Conservation (phyloP, 2,329 filamentous ascomycete species). For the Cladosporium sp. region DNA sequence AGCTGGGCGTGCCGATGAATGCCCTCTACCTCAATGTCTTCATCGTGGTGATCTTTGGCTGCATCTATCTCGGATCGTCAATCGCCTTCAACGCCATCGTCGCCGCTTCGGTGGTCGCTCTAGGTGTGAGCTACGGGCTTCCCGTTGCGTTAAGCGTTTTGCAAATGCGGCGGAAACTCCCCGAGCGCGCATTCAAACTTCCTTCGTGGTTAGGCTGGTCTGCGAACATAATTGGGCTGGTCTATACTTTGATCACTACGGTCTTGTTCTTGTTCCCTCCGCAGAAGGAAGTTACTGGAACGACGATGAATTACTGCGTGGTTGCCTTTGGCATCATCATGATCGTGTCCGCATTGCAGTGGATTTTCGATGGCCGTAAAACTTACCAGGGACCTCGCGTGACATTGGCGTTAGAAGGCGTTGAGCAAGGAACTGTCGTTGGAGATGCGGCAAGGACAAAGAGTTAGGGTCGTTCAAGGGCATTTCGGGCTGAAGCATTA, state of each 20-base stretch:
- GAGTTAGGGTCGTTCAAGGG: too few relatives aligned
- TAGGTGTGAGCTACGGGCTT: conserved; percentile 67
- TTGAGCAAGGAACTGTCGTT: background rate
- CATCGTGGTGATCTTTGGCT: conserved; percentile 63
- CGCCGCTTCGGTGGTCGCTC: conserved; percentile 63
- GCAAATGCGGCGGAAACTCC: conserved; percentile 59
- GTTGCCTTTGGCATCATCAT: conserved; percentile 53
- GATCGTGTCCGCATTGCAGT: conserved; percentile 50
- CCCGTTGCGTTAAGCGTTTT: conserved; percentile 63
- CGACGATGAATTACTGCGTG: conserved; percentile 60
- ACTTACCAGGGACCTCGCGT: conserved; percentile 47
- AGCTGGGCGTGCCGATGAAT: conserved; percentile 62
- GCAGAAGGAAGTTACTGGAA: conserved; percentile 54
- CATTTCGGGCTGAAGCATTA: too few relatives aligned
- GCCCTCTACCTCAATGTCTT: conserved; percentile 57
- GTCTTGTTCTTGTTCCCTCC: conserved; percentile 69
- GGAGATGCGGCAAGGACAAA: background rate
- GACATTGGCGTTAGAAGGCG: background rate
- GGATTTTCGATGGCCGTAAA: conserved; percentile 55
- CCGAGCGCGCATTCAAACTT: conserved; percentile 54
- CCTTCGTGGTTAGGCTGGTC: conserved; percentile 53
- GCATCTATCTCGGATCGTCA: conserved; percentile 64
- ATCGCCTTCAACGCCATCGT: conserved; percentile 70
- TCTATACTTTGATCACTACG: conserved; percentile 61
- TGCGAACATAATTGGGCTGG: conserved; percentile 52